These are phyloP conservation scores for Groenewaldozyma sp. DNA, from an alignment of 1,139 yeast genomes.

Conservation along the genomic window DNA sequence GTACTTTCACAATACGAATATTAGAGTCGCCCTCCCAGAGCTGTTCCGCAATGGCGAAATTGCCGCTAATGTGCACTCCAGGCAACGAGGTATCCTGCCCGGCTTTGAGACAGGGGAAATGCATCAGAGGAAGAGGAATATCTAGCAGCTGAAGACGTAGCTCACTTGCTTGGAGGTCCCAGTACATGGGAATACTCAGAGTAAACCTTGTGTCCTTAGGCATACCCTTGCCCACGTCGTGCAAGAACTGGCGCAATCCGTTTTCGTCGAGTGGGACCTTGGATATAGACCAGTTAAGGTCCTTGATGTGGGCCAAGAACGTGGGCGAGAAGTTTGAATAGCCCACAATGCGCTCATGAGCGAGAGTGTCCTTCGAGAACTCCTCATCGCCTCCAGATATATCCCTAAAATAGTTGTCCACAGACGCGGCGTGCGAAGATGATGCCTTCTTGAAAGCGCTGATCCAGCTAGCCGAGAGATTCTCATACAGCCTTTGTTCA, in stretches of 20 bases:
- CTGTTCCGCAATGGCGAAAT: conserved; percentile 49
- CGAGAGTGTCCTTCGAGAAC: conserved; percentile 36
- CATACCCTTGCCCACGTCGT: conserved; percentile 72
- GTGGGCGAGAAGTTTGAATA: conserved; percentile 57
- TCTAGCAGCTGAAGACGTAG: conserved; percentile 52
- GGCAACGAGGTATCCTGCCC: conserved; percentile 29
- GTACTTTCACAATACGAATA: conserved; percentile 52
- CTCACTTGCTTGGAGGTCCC: conserved; percentile 43
- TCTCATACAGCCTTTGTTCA: conserved; percentile 27
- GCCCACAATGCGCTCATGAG: conserved; percentile 47
- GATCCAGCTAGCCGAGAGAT: conserved; percentile 69
- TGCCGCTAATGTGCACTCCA: conserved; percentile 36
- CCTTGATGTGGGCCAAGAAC: conserved; percentile 46
- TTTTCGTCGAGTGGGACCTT: conserved; percentile 48
- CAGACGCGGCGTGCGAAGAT: conserved; percentile 31
- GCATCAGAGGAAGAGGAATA: conserved; percentile 52
- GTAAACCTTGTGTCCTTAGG: conserved; percentile 65
- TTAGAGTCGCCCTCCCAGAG: conserved; percentile 38
- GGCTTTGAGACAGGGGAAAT: conserved; percentile 32
- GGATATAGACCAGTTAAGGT: conserved; percentile 44
- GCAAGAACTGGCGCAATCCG: conserved; percentile 49
- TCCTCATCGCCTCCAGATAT: conserved; percentile 43
- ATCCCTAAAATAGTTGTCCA: conserved; percentile 40
- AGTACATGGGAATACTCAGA: conserved; percentile 52
- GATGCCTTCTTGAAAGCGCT: conserved; percentile 27